These are phyloP conservation scores for Magnaporthiopsis incrustans DNA, from an alignment of 2,329 filamentous ascomycete species.

Conservation along the genomic window DNA sequence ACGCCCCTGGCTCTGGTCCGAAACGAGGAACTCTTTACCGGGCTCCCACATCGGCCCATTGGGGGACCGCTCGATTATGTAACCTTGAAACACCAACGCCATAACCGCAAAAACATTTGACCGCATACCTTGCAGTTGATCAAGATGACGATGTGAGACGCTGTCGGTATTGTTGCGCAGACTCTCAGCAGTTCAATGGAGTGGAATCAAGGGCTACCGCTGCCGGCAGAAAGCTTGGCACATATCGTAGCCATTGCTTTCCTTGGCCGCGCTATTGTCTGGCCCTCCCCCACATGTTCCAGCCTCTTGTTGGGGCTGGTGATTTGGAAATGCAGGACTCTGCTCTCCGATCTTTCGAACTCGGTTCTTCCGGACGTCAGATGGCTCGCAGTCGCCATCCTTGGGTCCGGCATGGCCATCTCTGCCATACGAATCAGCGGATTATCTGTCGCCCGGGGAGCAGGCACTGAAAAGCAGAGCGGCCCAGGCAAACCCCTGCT, in stretches of 20 bases:
- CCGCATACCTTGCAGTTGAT: not conserved
- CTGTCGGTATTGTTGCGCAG: not conserved
- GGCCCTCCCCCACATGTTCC: not conserved
- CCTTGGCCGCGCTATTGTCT: constrained; percentile 1
- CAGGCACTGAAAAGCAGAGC: constrained; percentile 11
- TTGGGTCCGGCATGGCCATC: not conserved
- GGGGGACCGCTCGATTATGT: not conserved
- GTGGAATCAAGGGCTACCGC: not conserved
- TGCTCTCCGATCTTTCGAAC: not conserved
- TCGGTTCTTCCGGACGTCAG: not conserved
- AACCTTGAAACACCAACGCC: not conserved
- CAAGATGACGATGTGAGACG: not conserved
- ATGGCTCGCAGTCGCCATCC: not conserved
- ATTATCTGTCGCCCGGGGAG: not conserved
- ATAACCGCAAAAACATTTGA: not conserved
- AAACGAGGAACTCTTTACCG: not conserved
- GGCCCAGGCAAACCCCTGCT: constrained; percentile 38
- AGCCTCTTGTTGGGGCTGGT: not conserved
- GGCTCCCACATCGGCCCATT: not conserved
- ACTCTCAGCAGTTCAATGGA: not conserved
- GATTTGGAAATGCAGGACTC: not conserved
- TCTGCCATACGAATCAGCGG: not conserved
- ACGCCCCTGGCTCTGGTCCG: not conserved
- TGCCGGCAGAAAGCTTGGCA: not conserved
- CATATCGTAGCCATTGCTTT: constrained; percentile 1